Base-by-base conservation (phyloP, 225 moss, liverwort and hornwort species). In the Physcomitrium patens region DNA sequence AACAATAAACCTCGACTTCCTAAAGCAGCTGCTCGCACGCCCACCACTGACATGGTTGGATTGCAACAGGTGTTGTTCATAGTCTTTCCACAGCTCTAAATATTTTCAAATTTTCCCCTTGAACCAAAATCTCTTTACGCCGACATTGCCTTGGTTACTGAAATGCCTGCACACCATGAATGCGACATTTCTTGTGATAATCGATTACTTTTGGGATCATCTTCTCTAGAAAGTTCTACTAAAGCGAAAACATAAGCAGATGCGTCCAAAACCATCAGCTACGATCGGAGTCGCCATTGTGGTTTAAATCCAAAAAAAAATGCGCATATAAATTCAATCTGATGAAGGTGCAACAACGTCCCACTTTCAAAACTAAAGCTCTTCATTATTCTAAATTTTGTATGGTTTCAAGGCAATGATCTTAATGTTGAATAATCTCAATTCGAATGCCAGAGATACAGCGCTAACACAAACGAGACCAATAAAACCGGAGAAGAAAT, bases 11-110 rank as follows among this genome's bases (percentile, higher is more conserved):
- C 76, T 62, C 88, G 80, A 60, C 81, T 79, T 20, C 88, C 88
- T 68, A 89, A 65, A 50, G 85, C 85, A 63, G 85, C 85, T 83
- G 83, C 80, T 79, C 88, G 80, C 53, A 80, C 71, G 70, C 88
- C 76, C 45, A 71, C 81, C 69, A 78, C 74, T 65, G 85, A 78
- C 88, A 89, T 89, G 64, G 79, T 77, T 83, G 83, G 73, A 71
- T 78, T 74, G 63, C 83, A 89, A 53, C 76, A 85, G 27, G 73
- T 70, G 85, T 76, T 86, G 74, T 74, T 85, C 85, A 89, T 83
- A 77, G 74, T 77, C 63, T 81, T 76, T 1, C 58, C 51, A 67
- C 58, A 18, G 13, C 55, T 60, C 8, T 51, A 63, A 70, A 19
- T 71, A 59, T 52, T 44, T 57, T 15, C 15, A 59, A 8, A 77